Conservation (phyloP, 2,329 filamentous ascomycete genomes). For the Fusarium kyushuense region DNA sequence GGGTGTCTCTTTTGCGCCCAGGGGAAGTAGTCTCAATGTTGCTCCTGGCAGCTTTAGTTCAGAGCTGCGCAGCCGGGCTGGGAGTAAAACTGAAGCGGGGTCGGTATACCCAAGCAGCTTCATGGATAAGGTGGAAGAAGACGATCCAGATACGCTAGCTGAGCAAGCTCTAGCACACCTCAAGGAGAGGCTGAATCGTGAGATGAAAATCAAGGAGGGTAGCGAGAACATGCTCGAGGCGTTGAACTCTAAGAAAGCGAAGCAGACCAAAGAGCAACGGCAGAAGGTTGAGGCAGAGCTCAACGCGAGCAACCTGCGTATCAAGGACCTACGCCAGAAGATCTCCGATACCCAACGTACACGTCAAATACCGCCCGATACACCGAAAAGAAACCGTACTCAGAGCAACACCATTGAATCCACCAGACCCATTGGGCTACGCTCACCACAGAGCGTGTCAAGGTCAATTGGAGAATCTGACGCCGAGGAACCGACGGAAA, state of each 20-base stretch:
- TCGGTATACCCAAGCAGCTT: slow-evolving; percentile 55
- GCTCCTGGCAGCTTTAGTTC: slow-evolving; percentile 90
- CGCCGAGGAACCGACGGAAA: slow-evolving; percentile 78
- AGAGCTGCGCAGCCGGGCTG: slow-evolving; percentile 75
- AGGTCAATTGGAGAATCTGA: slow-evolving; percentile 70
- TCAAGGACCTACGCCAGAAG: slow-evolving; percentile 69
- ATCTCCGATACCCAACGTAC: slow-evolving; percentile 70
- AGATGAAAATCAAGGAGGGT: slow-evolving; percentile 97
- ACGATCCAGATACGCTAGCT: slow-evolving; percentile 65
- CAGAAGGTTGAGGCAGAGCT: slow-evolving; percentile 87
- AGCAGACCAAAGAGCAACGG: slow-evolving; percentile 90
- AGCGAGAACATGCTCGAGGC: slow-evolving; percentile 98
- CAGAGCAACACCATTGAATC: slow-evolving; percentile 60
- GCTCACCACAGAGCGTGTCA: slow-evolving; percentile 69
- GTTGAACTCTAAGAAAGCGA: slow-evolving; percentile 92
- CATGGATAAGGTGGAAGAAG: slow-evolving; percentile 72
- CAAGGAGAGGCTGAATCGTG: slow-evolving; percentile 89
- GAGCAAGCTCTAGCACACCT: slow-evolving; percentile 82
- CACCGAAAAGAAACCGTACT: slow-evolving; percentile 65
- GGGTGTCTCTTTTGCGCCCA: slow-evolving; percentile 72
- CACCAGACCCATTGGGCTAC: slow-evolving; percentile 60
- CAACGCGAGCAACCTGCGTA: slow-evolving; percentile 83
- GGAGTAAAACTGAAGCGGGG: slow-evolving; percentile 53
- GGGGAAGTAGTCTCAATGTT: slow-evolving; percentile 76
- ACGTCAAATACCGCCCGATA: slow-evolving; percentile 60